These are phyloP conservation scores for Kodamaea sagamina DNA, from an alignment of 805 yeast species.

Conservation along the genomic window DNA sequence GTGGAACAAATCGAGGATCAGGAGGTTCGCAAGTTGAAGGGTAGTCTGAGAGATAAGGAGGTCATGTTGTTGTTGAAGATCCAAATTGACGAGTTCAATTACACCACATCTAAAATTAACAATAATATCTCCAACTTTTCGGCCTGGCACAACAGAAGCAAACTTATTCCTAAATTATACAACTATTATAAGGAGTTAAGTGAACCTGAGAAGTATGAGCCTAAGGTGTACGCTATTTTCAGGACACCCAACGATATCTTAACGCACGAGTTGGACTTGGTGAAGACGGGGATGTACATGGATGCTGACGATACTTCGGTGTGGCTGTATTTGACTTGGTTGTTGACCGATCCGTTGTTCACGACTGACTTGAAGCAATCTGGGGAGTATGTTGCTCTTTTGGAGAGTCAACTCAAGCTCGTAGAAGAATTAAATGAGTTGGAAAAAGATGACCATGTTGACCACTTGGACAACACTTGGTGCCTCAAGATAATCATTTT, in stretches of 20 bases:
- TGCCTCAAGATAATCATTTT: constrained; percentile 65
- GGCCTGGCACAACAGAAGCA: constrained; percentile 92
- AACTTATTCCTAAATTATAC: constrained; percentile 59
- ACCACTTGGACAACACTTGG: constrained; percentile 65
- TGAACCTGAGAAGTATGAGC: constrained; percentile 5
- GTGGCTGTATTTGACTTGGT: constrained; percentile 89
- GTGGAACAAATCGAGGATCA: constrained; percentile 42
- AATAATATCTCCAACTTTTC: constrained; percentile 88
- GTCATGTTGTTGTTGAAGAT: constrained; percentile 25
- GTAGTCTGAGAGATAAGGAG: constrained; percentile 16
- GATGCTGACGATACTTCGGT: constrained; percentile 94
- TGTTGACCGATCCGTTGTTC: constrained; percentile 50
- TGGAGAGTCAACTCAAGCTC: constrained; percentile 47
- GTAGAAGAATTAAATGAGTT: constrained; percentile 67
- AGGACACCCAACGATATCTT: constrained; percentile 40
- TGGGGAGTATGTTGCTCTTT: constrained; percentile 34
- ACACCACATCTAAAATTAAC: constrained; percentile 77
- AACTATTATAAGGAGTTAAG: constrained; percentile 13
- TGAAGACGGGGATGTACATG: constrained; percentile 83
- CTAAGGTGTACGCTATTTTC: constrained; percentile 23
- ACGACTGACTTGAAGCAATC: constrained; percentile 21
- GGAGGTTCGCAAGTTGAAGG: background rate
- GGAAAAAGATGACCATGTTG: constrained; percentile 62
- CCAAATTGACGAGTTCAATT: constrained; percentile 60
- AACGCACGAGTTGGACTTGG: constrained; percentile 59